phyloP scores from a whole-genome alignment of 805 yeast species.

The Hanseniaspora valbyensis region DNA sequence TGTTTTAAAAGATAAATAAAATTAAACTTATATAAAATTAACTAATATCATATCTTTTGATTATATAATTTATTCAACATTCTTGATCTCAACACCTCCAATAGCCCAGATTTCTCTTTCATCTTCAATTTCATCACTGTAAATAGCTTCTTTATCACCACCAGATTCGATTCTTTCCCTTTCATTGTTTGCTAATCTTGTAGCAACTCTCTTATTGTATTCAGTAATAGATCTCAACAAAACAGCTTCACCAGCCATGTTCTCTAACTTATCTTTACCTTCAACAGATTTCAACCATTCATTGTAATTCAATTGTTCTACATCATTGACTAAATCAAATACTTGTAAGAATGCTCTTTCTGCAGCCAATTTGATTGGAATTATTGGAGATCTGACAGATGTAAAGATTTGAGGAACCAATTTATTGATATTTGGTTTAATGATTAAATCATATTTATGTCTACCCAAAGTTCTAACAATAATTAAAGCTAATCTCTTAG shows the following conservation, averaged over 20 bases:
- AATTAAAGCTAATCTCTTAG: slow-evolving; percentile 69
- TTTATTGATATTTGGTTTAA: slow-evolving; percentile 43
- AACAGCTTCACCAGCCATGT: slow-evolving; percentile 39
- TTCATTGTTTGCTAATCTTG: slow-evolving; percentile 73
- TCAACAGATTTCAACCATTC: slow-evolving; percentile 48
- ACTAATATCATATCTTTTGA: neutral
- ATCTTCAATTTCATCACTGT: slow-evolving; percentile 76
- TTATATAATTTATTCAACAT: slow-evolving; percentile 20
- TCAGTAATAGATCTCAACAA: slow-evolving; percentile 72
- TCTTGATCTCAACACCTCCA: slow-evolving; percentile 49
- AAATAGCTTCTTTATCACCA: slow-evolving; percentile 78
- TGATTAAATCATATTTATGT: slow-evolving; percentile 38
- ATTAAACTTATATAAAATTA: slow-evolving; percentile 2
- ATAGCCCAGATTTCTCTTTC: slow-evolving; percentile 81
- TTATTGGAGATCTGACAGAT: slow-evolving; percentile 74
- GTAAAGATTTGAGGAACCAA: slow-evolving; percentile 67
- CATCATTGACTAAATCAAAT: slow-evolving; percentile 63
- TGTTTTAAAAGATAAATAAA: neutral
- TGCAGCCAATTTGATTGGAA: slow-evolving; percentile 88
- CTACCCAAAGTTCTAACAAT: slow-evolving; percentile 66
- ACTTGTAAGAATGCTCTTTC: slow-evolving; percentile 76
- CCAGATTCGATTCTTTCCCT: slow-evolving; percentile 82
- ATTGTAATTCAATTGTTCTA: slow-evolving; percentile 40
- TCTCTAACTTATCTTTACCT: slow-evolving; percentile 30
- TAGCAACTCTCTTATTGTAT: slow-evolving; percentile 82